A percentile compares a stretch with the other conserved stretches of the same genome.
phyloP scores from a whole-genome alignment of 768 basidiomycete species.

The Suillus tomentosus region DNA sequence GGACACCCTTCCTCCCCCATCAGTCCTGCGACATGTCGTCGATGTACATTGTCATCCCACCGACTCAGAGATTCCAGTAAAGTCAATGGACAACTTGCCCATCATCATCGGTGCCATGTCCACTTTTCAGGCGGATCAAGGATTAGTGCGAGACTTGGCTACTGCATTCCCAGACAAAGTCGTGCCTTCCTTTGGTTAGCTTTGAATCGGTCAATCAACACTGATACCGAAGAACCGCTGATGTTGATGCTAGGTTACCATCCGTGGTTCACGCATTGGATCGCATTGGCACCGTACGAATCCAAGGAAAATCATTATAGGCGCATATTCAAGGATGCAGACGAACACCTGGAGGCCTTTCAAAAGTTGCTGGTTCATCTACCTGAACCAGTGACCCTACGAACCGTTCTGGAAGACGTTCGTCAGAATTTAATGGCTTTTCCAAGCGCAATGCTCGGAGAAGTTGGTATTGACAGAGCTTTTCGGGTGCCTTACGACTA shows the following conservation, averaged over 20 bases:
- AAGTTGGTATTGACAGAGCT: conserved; percentile 87
- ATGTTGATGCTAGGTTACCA: conserved; percentile 68
- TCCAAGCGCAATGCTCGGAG: conserved; percentile 83
- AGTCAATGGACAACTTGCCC: conserved; percentile 54
- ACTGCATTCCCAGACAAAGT: conserved; percentile 61
- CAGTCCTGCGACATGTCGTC: conserved; percentile 66
- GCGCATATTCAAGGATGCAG: conserved; percentile 56
- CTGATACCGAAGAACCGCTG: conserved; percentile 15
- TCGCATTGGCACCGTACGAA: conserved; percentile 47
- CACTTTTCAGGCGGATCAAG: conserved; percentile 65
- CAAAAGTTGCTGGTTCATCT: conserved; percentile 59
- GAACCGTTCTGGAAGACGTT: conserved; percentile 59
- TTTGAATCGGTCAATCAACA: conserved; percentile 11
- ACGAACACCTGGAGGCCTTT: conserved; percentile 45
- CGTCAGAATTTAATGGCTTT: conserved; percentile 59
- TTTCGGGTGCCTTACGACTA: conserved; percentile 72
- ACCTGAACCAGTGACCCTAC: conserved; percentile 70
- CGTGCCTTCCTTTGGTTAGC: conserved; percentile 87
- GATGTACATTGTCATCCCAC: conserved; percentile 96
- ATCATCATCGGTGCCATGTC: conserved; percentile 88
- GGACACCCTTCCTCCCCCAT: conserved; percentile 27
- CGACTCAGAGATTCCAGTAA: conserved; percentile 56
- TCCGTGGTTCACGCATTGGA: conserved; percentile 90
- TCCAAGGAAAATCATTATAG: conserved; percentile 79
- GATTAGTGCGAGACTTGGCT: conserved; percentile 68